These are phyloP conservation scores for Xerocomellus intermedius DNA, from an alignment of 768 basidiomycete genomes.

Conservation along the genomic window DNA sequence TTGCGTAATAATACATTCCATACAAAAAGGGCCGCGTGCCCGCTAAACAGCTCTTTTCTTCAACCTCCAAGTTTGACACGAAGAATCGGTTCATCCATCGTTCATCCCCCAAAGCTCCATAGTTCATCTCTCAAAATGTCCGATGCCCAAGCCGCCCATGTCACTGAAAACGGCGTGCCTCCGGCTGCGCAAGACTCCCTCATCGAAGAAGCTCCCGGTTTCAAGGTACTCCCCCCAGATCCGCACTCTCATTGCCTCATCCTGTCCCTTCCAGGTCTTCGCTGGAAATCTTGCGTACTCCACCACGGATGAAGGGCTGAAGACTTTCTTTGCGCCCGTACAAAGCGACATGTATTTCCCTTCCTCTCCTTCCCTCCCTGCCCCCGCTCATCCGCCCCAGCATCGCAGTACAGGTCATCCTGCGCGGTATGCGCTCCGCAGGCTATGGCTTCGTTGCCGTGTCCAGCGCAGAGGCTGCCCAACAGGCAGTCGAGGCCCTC, in stretches of 20 bases:
- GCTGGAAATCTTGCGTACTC: slow-evolving; percentile 94
- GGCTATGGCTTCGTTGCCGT: slow-evolving; percentile 94
- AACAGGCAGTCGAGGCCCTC: slow-evolving; percentile 82
- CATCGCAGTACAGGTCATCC: slow-evolving; percentile 81
- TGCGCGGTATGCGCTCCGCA: slow-evolving; percentile 80
- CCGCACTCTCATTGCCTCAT: slow-evolving; percentile 14
- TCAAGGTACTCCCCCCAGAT: slow-evolving; percentile 57
- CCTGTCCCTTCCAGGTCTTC: slow-evolving; percentile 62
- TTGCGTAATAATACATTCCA: slow-evolving; percentile 23
- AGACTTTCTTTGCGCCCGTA: slow-evolving; percentile 89
- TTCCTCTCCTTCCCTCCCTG: neutral
- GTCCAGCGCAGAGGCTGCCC: slow-evolving; percentile 74
- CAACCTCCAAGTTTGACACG: slow-evolving; percentile 82
- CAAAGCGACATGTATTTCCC: slow-evolving; percentile 79
- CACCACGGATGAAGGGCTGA: slow-evolving; percentile 93
- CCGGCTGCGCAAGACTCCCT: slow-evolving; percentile 66
- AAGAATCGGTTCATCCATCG: slow-evolving; percentile 80
- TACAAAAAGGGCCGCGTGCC: slow-evolving; percentile 39
- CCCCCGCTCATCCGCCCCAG: slow-evolving; percentile 39
- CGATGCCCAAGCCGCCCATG: slow-evolving; percentile 85
- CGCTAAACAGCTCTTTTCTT: slow-evolving; percentile 43
- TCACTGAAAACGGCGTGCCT: slow-evolving; percentile 82
- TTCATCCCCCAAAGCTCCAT: slow-evolving; percentile 55
- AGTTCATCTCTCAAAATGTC: slow-evolving; percentile 73
- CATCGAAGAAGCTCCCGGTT: slow-evolving; percentile 71